phyloP scores from a whole-genome alignment of 2,329 filamentous ascomycete species.

The Colletotrichum zoysiae region DNA sequence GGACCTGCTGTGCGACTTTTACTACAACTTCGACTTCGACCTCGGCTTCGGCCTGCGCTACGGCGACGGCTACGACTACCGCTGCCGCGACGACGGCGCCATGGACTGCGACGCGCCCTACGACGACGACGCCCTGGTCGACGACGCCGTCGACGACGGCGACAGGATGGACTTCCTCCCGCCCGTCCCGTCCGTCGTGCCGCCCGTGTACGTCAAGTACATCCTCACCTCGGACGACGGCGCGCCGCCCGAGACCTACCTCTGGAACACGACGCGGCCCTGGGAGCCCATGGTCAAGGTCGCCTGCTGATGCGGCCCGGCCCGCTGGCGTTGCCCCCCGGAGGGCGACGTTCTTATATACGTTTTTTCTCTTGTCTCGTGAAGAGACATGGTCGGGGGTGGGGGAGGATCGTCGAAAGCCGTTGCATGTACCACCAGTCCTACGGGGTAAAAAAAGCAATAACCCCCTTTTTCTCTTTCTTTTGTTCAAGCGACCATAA shows the following conservation, averaged over 20 bases:
- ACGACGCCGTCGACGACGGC: conserved; percentile 17
- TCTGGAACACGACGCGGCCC: conserved; percentile 56
- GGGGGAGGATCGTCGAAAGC: neutral
- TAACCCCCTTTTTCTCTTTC: neutral
- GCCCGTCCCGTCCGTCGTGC: conserved; percentile 36
- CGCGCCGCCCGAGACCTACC: conserved; percentile 52
- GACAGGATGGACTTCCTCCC: conserved; percentile 22
- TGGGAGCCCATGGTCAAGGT: conserved; percentile 60
- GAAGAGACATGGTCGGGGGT: neutral
- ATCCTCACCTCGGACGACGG: conserved; percentile 49
- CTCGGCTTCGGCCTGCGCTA: conserved; percentile 31
- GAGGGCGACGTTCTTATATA: neutral
- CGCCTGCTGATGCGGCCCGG: conserved; percentile 45
- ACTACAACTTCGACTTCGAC: conserved; percentile 37
- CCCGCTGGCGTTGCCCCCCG: too few species aligned
- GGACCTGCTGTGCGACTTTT: conserved; percentile 13
- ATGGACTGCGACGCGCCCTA: conserved; percentile 7
- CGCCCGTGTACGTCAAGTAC: conserved; percentile 54
- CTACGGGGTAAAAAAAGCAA: neutral
- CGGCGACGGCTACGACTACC: conserved; percentile 6
- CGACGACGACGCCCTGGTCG: conserved; percentile 19
- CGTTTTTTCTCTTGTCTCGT: neutral
- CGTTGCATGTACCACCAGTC: neutral
- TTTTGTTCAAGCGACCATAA: neutral
- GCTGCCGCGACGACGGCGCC: conserved; percentile 1